phyloP scores from a whole-genome alignment of 208 protist species.

The Zelonia costaricensis region DNA sequence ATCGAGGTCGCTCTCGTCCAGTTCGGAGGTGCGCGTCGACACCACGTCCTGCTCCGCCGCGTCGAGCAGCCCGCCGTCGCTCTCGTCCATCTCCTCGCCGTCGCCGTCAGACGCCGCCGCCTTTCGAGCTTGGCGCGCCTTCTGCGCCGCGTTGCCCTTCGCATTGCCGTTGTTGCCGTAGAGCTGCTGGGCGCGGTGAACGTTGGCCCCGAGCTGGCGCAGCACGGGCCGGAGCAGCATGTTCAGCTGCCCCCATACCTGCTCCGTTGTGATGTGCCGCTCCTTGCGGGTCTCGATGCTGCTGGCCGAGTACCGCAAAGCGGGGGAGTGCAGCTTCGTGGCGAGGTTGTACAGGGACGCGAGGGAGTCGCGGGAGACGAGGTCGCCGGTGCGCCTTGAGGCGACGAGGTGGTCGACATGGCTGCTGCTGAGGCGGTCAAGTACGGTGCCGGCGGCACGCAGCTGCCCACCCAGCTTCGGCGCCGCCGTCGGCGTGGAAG shows the following conservation, averaged over 20 bases:
- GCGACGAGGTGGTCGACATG: constrained; percentile 48
- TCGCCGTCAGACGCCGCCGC: not conserved
- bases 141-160: not conserved
- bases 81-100: constrained; percentile 10
- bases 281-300: constrained; percentile 56
- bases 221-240: constrained; percentile 80
- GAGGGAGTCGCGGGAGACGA: constrained; percentile 57
- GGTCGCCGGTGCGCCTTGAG: constrained; percentile 39
- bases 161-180: constrained; percentile 23
- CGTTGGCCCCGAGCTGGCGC: constrained; percentile 69
- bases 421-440: constrained; percentile 27
- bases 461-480: constrained; percentile 17
- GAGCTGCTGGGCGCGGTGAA: constrained; percentile 45
- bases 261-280: constrained; percentile 77
- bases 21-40: constrained; percentile 38
- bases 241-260: constrained; percentile 89
- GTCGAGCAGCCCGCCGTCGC: not conserved
- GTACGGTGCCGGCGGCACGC: constrained; percentile 29
- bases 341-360: constrained; percentile 75
- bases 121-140: not conserved
- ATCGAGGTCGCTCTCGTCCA: constrained; percentile 81
- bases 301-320: constrained; percentile 59
- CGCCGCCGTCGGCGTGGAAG: constrained; percentile 4
- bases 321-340: constrained; percentile 70
- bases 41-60: constrained; percentile 18